These are phyloP conservation scores for Aspergillus novofumigatus DNA, from an alignment of 2,329 filamentous ascomycete genomes.

Conservation along the genomic window DNA sequence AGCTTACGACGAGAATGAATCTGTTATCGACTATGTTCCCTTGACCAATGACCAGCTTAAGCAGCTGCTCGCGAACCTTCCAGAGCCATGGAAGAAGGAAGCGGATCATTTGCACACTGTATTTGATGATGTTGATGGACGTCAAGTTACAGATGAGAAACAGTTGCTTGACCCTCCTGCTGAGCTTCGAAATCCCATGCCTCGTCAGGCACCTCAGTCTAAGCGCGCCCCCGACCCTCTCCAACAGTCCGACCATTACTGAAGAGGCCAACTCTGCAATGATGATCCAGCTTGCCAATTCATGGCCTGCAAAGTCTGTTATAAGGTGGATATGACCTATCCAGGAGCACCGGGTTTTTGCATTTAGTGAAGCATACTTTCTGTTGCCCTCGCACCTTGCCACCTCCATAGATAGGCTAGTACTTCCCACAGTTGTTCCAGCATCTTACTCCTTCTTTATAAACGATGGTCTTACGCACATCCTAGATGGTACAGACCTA, in stretches of 20 bases:
- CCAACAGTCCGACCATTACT: neutral
- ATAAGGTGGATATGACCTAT: too few relatives aligned
- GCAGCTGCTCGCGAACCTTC: neutral
- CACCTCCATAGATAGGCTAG: too few relatives aligned
- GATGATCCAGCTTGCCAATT: neutral
- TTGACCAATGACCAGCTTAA: neutral
- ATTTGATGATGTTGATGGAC: neutral
- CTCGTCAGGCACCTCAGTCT: neutral
- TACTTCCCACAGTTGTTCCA: too few relatives aligned
- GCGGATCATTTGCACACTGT: neutral
- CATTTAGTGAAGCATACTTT: neutral
- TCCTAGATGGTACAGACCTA: too few relatives aligned
- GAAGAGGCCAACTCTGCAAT: neutral
- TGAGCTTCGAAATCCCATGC: neutral
- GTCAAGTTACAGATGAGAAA: neutral
- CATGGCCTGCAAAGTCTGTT: too few relatives aligned
- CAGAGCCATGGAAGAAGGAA: neutral
- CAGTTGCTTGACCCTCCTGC: neutral
- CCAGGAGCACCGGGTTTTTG: neutral
- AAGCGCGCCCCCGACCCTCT: neutral
- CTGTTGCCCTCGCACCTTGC: neutral
- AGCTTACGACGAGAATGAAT: neutral
- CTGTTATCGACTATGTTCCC: neutral
- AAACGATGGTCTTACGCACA: too few relatives aligned
- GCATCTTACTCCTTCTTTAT: too few relatives aligned